Base-by-base conservation (phyloP, 2,329 filamentous ascomycete genomes). In the Alternaria sp. region DNA sequence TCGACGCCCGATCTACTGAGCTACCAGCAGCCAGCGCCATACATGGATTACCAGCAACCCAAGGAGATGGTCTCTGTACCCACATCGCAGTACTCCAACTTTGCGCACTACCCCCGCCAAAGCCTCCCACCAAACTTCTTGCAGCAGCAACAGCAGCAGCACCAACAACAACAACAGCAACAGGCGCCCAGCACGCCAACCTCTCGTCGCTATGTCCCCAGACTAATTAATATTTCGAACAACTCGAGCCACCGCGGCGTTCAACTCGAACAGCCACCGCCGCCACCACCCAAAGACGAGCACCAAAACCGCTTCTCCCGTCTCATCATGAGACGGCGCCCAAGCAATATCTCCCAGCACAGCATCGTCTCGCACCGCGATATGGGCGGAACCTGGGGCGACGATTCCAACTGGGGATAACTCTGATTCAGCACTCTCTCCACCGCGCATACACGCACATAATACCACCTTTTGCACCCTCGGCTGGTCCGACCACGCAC, bases 331-430 rank as follows among this genome's bases (percentile, higher is more conserved):
- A 70, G 76, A 57, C 68, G 77, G 47, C 74, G 76, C 21, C 75
- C 76, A 18, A 78, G 75, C 63, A 79, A 78, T 53, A 78, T 79
- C 41, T 79, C 77, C 10, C 77, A 79, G 60, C 77, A 79, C 47
- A 77, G 71, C 30, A 68, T 74, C 21, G 72, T 73, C 25, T 69
- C 74, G 18, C 74, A 78, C 43, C 63, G 75, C 54, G 76, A 78
- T 33, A 71, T 77, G 60, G 75, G 72, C 50, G 63, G 65, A 18
- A 67, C 65, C 44, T 79, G 77, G 77, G 74, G 77, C 46, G 75
- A 78, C 45, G 76, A 78, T 58, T 58, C 73, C 25, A 77, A 75
- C 57, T 79, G 77, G 77, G 77, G 77, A 25, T 79, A 64, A 74
- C 26, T 25, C 47, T 43, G 23, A 18, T 25, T 59, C 37, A 26